These are phyloP conservation scores for Hypoxylon cercidicola DNA, from an alignment of 495 filamentous ascomycete genomes.

Conservation along the genomic window DNA sequence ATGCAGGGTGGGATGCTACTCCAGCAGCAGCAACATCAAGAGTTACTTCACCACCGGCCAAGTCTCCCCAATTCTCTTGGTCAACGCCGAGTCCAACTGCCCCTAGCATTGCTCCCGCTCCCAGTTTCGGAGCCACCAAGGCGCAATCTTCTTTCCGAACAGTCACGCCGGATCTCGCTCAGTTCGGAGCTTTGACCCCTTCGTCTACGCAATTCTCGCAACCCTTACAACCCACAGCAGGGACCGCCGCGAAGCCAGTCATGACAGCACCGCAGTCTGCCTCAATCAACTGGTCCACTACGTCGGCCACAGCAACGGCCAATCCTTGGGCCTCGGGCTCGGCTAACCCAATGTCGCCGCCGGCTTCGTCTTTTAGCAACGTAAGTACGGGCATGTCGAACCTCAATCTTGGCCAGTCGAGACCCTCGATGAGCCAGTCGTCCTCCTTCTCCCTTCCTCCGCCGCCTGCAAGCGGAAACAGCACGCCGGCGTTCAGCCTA, in stretches of 20 bases:
- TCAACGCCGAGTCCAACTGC: conserved; percentile 60
- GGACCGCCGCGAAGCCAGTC: conserved; percentile 3
- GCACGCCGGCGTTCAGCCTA: conserved; percentile 49
- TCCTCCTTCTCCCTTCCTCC: conserved; percentile 62
- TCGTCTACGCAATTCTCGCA: conserved; percentile 64
- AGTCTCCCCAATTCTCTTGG: conserved; percentile 67
- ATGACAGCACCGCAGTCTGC: conserved; percentile 31
- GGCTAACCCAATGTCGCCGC: conserved; percentile 28
- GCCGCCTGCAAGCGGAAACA: conserved; percentile 50
- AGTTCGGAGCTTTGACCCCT: conserved; percentile 60
- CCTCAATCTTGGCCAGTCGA: conserved; percentile 51
- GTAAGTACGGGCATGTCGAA: conserved; percentile 38
- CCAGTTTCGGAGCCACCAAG: conserved; percentile 48
- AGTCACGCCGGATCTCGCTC: conserved; percentile 65
- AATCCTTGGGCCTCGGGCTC: conserved; percentile 52
- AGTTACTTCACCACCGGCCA: conserved; percentile 39
- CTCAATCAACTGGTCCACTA: conserved; percentile 49
- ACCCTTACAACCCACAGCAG: conserved; percentile 55
- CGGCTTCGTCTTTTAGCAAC: conserved; percentile 32
- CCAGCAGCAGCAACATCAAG: conserved; percentile 41
- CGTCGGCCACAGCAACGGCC: conserved; percentile 29
- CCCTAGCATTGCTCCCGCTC: conserved; percentile 26
- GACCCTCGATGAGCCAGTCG: conserved; percentile 37
- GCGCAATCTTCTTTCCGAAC: conserved; percentile 61
- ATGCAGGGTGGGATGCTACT: conserved; percentile 56